phyloP scores from a whole-genome alignment of 2,329 filamentous ascomycete genomes.

The Phaeosphaeria sp. region DNA sequence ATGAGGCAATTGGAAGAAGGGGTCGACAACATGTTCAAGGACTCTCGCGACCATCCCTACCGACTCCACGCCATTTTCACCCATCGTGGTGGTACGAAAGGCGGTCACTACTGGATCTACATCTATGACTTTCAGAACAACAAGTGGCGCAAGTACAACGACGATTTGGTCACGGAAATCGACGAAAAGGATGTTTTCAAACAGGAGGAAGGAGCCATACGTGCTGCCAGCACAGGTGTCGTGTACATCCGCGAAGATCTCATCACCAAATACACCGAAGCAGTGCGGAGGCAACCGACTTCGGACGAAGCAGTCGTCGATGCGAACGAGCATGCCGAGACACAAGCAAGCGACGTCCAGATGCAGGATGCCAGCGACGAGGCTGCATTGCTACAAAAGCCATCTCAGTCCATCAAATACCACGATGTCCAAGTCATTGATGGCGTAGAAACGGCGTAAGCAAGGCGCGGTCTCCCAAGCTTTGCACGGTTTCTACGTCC shows the following conservation, averaged over 20 bases:
- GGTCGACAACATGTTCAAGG: slow-evolving; percentile 66
- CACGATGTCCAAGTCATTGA: slow-evolving; percentile 30
- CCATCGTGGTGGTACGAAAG: slow-evolving; percentile 70
- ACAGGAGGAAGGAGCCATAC: slow-evolving; percentile 64
- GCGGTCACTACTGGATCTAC: slow-evolving; percentile 96
- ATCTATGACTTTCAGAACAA: slow-evolving; percentile 85
- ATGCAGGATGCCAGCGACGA: slow-evolving; percentile 19
- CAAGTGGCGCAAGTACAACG: slow-evolving; percentile 94
- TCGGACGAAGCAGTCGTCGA: background rate
- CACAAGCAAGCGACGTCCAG: slow-evolving; percentile 16
- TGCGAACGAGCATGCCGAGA: background rate
- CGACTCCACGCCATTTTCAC: slow-evolving; percentile 91
- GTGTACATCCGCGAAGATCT: slow-evolving; percentile 78
- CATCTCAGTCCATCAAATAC: slow-evolving; percentile 15
- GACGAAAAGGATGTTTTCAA: slow-evolving; percentile 71
- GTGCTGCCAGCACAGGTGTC: slow-evolving; percentile 64
- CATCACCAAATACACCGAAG: slow-evolving; percentile 65
- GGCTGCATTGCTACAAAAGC: background rate
- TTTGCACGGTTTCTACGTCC: background rate
- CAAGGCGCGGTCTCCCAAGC: background rate
- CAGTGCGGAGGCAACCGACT: slow-evolving; percentile 49
- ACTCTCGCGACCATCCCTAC: slow-evolving; percentile 73
- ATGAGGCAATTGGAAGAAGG: slow-evolving; percentile 58
- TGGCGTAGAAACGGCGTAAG: slow-evolving; percentile 38
- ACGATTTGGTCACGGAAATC: slow-evolving; percentile 76